Evolutionary conservation across 2,329 filamentous ascomycete species (phyloP).

Genomic region (Dothideomycetidae sp.): DNA sequence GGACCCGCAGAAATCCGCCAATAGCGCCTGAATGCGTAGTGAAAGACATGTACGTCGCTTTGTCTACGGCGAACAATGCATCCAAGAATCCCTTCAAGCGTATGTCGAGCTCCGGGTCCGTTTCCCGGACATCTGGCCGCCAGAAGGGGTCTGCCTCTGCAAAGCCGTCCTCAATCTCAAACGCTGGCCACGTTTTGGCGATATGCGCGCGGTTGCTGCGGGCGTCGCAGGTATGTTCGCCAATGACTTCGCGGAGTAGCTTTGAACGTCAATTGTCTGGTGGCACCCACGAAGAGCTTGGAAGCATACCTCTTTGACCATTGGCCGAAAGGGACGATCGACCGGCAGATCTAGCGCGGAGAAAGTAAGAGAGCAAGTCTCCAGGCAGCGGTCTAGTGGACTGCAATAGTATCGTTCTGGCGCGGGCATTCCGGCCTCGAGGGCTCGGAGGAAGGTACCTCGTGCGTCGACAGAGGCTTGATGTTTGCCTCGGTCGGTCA

Average conservation of each 20-base stretch:
- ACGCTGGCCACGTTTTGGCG: slow-evolving; percentile 36
- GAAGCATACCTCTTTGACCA: slow-evolving; percentile 49
- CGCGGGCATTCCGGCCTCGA: slow-evolving; percentile 38
- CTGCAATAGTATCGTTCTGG: slow-evolving; percentile 50
- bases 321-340: slow-evolving; percentile 39
- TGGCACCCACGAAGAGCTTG: slow-evolving; percentile 32
- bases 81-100: slow-evolving; percentile 29
- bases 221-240: slow-evolving; percentile 54
- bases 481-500: slow-evolving; percentile 39
- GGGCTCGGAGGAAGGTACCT: slow-evolving; percentile 41
- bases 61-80: slow-evolving; percentile 38
- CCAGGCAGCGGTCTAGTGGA: slow-evolving; percentile 46
- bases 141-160: slow-evolving; percentile 40
- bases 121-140: slow-evolving; percentile 35
- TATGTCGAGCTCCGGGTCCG: slow-evolving; percentile 31
- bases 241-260: slow-evolving; percentile 49
- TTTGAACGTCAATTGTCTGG: background rate
- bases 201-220: slow-evolving; percentile 43
- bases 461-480: slow-evolving; percentile 42
- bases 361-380: slow-evolving; percentile 49
- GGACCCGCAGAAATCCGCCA: slow-evolving; percentile 34
- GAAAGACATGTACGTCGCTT: slow-evolving; percentile 36
- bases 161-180: slow-evolving; percentile 47
- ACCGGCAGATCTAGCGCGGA: slow-evolving; percentile 37
- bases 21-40: slow-evolving; percentile 48